These are phyloP conservation scores for Mucor racemosus DNA, from an alignment of 371 early-diverging fungal genomes.

Conservation along the genomic window DNA sequence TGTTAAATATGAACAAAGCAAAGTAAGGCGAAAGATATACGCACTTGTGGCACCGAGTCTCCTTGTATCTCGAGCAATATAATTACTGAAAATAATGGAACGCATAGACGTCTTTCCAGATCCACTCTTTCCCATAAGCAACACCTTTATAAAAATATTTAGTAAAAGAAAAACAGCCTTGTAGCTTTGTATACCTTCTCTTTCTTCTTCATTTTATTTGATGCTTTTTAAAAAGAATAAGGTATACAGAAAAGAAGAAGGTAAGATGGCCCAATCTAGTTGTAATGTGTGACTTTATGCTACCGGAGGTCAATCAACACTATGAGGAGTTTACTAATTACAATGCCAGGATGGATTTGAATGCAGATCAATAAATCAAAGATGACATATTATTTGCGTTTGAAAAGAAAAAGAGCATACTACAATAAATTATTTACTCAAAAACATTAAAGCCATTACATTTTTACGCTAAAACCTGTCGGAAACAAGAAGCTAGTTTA, in stretches of 20 bases:
- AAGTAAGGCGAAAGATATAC: neutral
- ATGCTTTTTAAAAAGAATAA: neutral
- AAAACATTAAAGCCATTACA: no score
- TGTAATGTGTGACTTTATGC: slow-evolving; percentile 4
- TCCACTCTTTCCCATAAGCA: slow-evolving; percentile 97
- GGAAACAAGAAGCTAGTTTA: no score
- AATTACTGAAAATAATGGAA: slow-evolving; percentile 96
- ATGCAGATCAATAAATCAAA: no score
- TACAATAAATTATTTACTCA: no score
- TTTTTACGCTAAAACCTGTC: no score
- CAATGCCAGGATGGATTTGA: no score
- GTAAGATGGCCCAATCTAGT: neutral
- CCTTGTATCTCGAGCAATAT: slow-evolving; percentile 93
- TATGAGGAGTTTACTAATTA: neutral
- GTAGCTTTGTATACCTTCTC: neutral
- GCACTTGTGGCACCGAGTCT: slow-evolving; percentile 94
- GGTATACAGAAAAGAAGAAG: neutral
- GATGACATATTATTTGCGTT: no score
- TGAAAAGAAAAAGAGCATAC: no score
- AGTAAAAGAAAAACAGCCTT: neutral
- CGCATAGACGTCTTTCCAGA: slow-evolving; percentile 98
- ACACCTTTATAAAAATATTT: slow-evolving; percentile 58
- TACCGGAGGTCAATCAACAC: neutral
- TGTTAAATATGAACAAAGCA: neutral
- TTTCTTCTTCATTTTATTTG: neutral